Base-by-base conservation (phyloP, 441 rosid species). In the Erodium texanum region DNA sequence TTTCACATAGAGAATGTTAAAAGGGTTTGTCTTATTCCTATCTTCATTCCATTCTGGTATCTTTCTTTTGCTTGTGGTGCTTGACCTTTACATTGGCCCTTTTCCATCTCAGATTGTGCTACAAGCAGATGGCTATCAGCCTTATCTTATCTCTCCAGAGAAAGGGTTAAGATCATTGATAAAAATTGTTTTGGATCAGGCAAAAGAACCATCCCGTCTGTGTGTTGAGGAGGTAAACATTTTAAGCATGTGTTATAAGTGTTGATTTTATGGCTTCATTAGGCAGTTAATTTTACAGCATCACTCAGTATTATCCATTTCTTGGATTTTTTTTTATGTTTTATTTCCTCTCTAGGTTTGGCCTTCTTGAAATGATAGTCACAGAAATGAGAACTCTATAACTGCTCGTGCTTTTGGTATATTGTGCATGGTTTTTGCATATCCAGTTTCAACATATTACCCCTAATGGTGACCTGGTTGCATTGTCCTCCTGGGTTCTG, bases 91-190 rank as follows among this genome's bases (percentile, higher is more conserved):
- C 65, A 66, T 32, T 68, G 67, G 27, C 65, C 62, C 38, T 56
- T 74, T 77, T 76, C 19, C 64, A 71, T 70, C 68, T 64, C 84
- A 90, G 98, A 83, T 90, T 78, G 97, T 93, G 65, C 77, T 93
- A 69, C 97, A 93, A 77, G 96, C 97, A 43, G 97, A 93, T 84
- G 98, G 98, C 72, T 93, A 93, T 83, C 98, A 93, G 78, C 98
- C 98, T 12, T 93, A 93, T 82, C 94, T 93, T 38, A 90, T 93
- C 80, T 93, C 98, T 59, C 98, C 98, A 11, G 98, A 93, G 84
- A 93, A 93, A 80, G 98, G 98, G 69, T 77, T 93, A 74, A 84
- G 98, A 72, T 93, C 98, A 69, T 78, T 93, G 71, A 93, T 93
- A 76, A 93, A 93, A 84, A 82, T 84, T 70, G 98, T 93, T 38